phyloP scores from a whole-genome alignment of 495 filamentous ascomycete genomes.

The Chaetomium fimeti region DNA sequence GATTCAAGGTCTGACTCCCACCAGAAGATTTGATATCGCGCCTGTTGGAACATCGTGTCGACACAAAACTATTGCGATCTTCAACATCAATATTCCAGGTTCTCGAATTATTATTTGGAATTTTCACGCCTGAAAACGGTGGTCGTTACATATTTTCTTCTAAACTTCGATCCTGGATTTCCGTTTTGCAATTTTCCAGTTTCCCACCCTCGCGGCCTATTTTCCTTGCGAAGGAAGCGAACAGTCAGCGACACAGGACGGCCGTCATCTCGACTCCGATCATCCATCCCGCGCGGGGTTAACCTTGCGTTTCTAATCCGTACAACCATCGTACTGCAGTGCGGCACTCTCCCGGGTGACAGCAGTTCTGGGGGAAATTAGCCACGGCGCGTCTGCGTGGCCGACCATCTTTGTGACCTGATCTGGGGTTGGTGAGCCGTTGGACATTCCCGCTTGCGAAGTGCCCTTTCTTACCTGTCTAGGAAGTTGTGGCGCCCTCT shows the following conservation, averaged over 20 bases:
- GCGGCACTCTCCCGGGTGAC: background rate
- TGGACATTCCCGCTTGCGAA: background rate
- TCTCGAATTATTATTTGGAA: no score
- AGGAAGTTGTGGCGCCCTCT: background rate
- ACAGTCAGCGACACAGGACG: background rate
- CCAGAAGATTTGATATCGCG: no score
- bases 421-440: background rate
- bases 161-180: no score
- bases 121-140: no score
- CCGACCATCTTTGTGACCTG: background rate
- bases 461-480: background rate
- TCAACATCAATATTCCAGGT: no score
- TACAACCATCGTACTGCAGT: background rate
- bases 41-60: no score
- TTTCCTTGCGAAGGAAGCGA: background rate
- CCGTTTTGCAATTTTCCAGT: no score
- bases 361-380: conserved; percentile 1
- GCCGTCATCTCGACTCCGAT: background rate
- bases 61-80: no score
- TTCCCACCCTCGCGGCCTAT: background rate
- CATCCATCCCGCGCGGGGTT: background rate
- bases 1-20: no score
- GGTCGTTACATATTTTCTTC: no score
- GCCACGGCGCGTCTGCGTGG: conserved; percentile 7
- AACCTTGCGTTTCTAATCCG: background rate